Evolutionary conservation across 768 basidiomycete species (phyloP), one percentile per base, ranked within the genome.

Genomic region (Agaricus subrufescens): DNA sequence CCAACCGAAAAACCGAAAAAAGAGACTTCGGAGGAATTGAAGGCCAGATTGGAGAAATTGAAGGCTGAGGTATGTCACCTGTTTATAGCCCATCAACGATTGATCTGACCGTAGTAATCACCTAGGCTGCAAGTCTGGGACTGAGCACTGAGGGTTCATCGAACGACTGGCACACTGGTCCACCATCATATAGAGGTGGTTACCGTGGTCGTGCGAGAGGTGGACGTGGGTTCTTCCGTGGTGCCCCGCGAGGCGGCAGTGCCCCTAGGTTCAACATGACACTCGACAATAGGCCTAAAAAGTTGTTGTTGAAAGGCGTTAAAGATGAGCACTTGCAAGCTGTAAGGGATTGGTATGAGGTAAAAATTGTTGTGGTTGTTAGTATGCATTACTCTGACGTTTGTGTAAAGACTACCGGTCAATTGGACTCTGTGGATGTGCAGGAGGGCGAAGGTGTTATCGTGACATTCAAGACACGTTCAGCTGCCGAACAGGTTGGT

Each of bases 261-360:
- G 78, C 82, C 46, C 77, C 84, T 9, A 80, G 87, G 42, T 74
- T 77, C 9, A 92, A 85, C 63, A 89, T 96, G 87, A 89, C 89
- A 65, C 81, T 97, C 29, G 94, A 97, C 69, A 93, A 94, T 65
- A 83, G 94, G 15, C 89, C 94, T 9, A 89, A 85, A 73, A 86
- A 83, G 69, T 72, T 97, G 25, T 70, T 88, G 23, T 74, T 97
- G 29, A 87, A 90, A 64, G 89, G 87, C 38, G 82, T 81, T 8
- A 69, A 66, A 15, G 70, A 75, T 37, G 77, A 79, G 19, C 74
- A 74, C 30, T 59, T 83, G 31, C 83, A 86, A 58, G 77, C 81
- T 5, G 72, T 94, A 57, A 82, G 81, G 59, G 85, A 90, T 62
- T 95, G 91, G 89, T 96, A 87, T 66, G 89, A 92, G 79, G 85